Evolutionary conservation across 208 protist species (phyloP), one percentile per base, ranked within the genome.

Genomic region (Leishmania mexicana): DNA sequence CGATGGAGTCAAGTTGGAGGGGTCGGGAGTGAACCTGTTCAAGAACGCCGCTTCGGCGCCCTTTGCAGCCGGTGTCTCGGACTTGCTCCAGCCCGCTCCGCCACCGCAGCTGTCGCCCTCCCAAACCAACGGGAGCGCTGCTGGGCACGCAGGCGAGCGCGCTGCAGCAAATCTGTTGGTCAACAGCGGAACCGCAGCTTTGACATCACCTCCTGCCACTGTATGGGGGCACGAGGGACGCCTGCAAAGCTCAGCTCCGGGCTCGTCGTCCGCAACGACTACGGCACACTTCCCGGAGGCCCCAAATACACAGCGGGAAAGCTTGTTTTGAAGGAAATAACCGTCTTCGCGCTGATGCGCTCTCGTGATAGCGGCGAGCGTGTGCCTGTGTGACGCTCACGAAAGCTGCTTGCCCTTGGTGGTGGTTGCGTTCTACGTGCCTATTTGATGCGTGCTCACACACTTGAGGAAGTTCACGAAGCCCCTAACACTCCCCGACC

Each of bases 21-120:
- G 71, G 19, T 28, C 78, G 15, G 75, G 62, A 2, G 51, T 86
- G 6, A 62, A 87, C 19, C 76, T 90, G 28, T 85, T 83, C 31
- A 21, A 35, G 35, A 49, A 15, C 42, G 58, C 64, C 35, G 70
- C 76, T 38, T 47, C 62, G 40, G 19, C 84, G 19, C 35, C 42
- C 3, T 38, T 53, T 35, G 51, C 42, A 51, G 13, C 31, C 24
- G 49, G 53, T 47, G 54, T 35, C 31, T 45, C 45, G 40, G 75
- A 67, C 24, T 49, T 65, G 40, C 47, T 78, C 24, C 51, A 78
- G 57, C 1, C 31, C 42, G 53, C 31, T 28, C 17, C 35, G 1
- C 53, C 42, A 45, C 51, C 53, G 51, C 49, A 11, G 60, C 35
- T 35, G 19, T 17, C 76, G 60, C 40, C 53, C 19, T 13, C 51